Conservation (phyloP, 768 basidiomycete species). For the Tylopilus felleus region DNA sequence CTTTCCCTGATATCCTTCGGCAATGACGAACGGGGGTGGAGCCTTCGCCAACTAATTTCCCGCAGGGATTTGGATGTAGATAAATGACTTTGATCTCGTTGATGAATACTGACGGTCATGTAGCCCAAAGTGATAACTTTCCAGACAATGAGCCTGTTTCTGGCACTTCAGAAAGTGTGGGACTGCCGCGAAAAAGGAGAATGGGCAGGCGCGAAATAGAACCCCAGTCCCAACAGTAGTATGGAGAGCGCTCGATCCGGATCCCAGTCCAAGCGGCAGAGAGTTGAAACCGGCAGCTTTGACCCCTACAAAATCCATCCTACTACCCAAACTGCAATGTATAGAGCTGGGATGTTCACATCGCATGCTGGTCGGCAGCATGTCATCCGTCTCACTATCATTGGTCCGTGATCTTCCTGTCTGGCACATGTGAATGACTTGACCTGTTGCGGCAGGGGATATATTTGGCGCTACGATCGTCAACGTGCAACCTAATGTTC, state of each 20-base stretch:
- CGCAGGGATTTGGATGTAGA: too few species aligned
- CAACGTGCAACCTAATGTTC: not conserved
- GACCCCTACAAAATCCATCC: not conserved
- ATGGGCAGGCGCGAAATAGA: not conserved
- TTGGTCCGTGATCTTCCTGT: not conserved
- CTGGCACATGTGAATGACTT: too few species aligned
- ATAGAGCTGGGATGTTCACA: not conserved
- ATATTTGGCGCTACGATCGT: constrained; percentile 6
- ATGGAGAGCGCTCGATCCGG: not conserved
- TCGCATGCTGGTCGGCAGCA: constrained; percentile 3
- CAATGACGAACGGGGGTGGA: too few species aligned
- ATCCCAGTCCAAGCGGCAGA: not conserved
- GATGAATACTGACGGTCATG: too few species aligned
- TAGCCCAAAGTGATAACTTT: not conserved
- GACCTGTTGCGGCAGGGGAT: not conserved
- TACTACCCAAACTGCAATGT: not conserved
- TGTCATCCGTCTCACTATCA: not conserved
- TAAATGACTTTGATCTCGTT: too few species aligned
- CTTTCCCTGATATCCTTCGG: too few species aligned
- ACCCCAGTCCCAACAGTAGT: not conserved
- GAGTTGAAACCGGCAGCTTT: not conserved
- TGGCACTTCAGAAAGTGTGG: not conserved
- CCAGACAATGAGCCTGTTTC: not conserved
- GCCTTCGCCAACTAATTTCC: too few species aligned
- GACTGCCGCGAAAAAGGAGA: not conserved